Percentiles rank a stretch among this genome's conserved stretches.
Conservation (phyloP, 2,329 filamentous ascomycete genomes). For the Penicillium corylophilum region DNA sequence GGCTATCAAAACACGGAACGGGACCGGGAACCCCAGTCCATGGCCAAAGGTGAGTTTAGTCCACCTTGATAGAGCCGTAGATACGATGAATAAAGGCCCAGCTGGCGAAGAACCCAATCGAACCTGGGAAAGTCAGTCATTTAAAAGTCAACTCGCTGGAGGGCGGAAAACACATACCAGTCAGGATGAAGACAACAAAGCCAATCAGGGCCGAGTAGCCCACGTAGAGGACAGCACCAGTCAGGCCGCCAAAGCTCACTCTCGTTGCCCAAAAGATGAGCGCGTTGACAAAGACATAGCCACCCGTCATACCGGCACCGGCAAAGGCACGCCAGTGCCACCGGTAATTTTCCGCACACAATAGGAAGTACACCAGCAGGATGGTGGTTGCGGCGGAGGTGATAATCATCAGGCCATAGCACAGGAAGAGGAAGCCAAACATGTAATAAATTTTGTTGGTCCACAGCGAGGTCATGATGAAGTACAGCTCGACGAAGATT, state of each 20-base stretch:
- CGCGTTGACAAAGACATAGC: slow-evolving; percentile 89
- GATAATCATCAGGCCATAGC: slow-evolving; percentile 95
- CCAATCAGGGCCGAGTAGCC: slow-evolving; percentile 89
- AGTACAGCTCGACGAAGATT: slow-evolving; percentile 98
- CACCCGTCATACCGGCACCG: slow-evolving; percentile 83
- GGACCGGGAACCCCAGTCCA: slow-evolving; percentile 3
- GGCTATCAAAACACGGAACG: slow-evolving; percentile 5
- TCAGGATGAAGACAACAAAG: slow-evolving; percentile 89
- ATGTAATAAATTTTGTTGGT: slow-evolving; percentile 99
- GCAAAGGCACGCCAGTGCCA: slow-evolving; percentile 98
- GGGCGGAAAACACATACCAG: slow-evolving; percentile 62
- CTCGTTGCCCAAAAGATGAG: slow-evolving; percentile 88
- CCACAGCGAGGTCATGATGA: slow-evolving; percentile 99
- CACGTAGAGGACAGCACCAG: slow-evolving; percentile 85
- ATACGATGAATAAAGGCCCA: slow-evolving; percentile 95
- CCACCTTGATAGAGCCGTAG: slow-evolving; percentile 97
- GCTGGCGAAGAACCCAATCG: slow-evolving; percentile 92
- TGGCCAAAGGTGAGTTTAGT: slow-evolving; percentile 53
- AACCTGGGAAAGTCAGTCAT: slow-evolving; percentile 56
- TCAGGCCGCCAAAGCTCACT: slow-evolving; percentile 78
- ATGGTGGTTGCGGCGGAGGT: slow-evolving; percentile 91
- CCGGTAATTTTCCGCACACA: slow-evolving; percentile 96
- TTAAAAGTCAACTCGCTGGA: not conserved
- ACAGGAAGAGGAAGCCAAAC: slow-evolving; percentile 98
- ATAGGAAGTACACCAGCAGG: slow-evolving; percentile 90